Percentiles rank a stretch among this genome's conserved stretches.
Conservation (phyloP, 2,329 filamentous ascomycete genomes). For the Acarospora socialis region DNA sequence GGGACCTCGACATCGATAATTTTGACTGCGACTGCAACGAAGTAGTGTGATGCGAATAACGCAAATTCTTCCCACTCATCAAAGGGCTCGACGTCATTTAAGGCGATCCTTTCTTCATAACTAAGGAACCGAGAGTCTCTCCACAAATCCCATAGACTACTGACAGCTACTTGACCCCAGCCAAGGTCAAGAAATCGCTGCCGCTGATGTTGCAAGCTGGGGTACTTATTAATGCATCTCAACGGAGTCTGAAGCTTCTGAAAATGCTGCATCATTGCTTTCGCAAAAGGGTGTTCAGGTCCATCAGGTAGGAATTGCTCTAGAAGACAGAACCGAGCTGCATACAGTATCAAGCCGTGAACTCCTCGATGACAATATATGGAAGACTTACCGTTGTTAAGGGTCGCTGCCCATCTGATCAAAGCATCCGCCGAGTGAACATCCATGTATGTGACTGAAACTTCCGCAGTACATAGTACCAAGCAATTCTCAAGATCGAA, state of each 20-base stretch:
- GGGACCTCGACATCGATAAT: conserved; percentile 6
- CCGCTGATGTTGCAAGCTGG: conserved; percentile 49
- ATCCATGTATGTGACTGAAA: conserved; percentile 85
- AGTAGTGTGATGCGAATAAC: conserved; percentile 72
- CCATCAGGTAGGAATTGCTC: conserved; percentile 79
- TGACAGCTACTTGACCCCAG: conserved; percentile 48
- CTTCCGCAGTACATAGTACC: conserved; percentile 74
- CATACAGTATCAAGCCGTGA: conserved; percentile 15
- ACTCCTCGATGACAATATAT: not conserved
- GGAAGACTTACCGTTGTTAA: conserved; percentile 46
- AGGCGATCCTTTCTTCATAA: conserved; percentile 39
- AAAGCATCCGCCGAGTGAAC: conserved; percentile 56
- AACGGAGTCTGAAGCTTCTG: conserved; percentile 65
- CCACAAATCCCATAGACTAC: conserved; percentile 76
- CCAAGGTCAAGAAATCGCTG: conserved; percentile 54
- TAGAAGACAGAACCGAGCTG: conserved; percentile 69
- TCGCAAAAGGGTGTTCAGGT: conserved; percentile 64
- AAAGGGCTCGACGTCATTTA: conserved; percentile 68
- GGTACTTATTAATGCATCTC: conserved; percentile 59
- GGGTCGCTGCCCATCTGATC: conserved; percentile 60
- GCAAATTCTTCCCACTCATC: conserved; percentile 96
- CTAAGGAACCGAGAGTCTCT: conserved; percentile 51
- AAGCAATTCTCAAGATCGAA: conserved; percentile 44
- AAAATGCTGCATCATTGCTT: conserved; percentile 75
- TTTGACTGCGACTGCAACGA: conserved; percentile 54